Conservation (phyloP, 2,329 filamentous ascomycete genomes). For the Apiospora kogelbergensis region DNA sequence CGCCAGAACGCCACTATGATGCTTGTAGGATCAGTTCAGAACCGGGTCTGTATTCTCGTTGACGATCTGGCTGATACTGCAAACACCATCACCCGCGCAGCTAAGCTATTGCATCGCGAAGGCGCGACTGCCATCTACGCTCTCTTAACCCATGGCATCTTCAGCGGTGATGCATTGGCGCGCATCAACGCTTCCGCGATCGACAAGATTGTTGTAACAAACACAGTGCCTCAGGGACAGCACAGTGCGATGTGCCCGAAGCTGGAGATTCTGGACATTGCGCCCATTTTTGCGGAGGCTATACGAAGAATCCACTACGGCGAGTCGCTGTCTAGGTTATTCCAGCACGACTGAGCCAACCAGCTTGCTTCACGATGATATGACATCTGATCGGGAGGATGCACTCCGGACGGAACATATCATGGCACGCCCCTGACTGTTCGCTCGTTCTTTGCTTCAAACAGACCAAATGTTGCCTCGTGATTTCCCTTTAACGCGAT, state of each 20-base stretch:
- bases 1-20: constrained; percentile 94
- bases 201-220: constrained; percentile 93
- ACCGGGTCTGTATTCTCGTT: constrained; percentile 83
- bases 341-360: constrained; percentile 57
- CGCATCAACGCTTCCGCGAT: constrained; percentile 91
- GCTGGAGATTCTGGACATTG: constrained; percentile 88
- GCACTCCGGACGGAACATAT: background rate
- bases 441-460: background rate
- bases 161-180: constrained; percentile 92
- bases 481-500: background rate
- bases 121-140: constrained; percentile 91
- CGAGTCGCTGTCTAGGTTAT: constrained; percentile 94
- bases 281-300: constrained; percentile 89
- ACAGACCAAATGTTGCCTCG: background rate
- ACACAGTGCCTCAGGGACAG: constrained; percentile 87
- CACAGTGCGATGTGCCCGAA: constrained; percentile 79
- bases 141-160: constrained; percentile 88
- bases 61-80: constrained; percentile 95
- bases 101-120: constrained; percentile 94
- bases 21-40: constrained; percentile 83
- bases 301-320: constrained; percentile 96
- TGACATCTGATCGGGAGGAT: background rate
- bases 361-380: background rate
- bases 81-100: constrained; percentile 94
- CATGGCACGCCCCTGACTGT: background rate